Percentiles rank a stretch among this genome's conserved stretches.
Evolutionary conservation across 1,284 basidiomycete species (phyloP).

Genomic region (Naganishia cerealis): DNA sequence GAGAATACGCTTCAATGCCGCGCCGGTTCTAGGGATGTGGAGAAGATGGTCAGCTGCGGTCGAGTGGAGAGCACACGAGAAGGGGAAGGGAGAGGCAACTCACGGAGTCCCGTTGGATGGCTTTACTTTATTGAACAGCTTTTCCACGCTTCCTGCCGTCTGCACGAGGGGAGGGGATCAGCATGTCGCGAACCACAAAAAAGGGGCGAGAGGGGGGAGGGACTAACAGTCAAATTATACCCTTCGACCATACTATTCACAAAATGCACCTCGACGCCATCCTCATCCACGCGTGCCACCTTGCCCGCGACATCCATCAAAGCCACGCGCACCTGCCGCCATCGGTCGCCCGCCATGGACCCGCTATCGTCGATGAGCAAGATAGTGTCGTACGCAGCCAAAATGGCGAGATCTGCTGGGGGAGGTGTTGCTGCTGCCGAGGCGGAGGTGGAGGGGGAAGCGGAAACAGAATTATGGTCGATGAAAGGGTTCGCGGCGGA

Average conservation of each 20-base stretch:
- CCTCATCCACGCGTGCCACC: constrained; percentile 46
- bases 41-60: background rate
- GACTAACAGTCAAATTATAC: constrained; percentile 43
- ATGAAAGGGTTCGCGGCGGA: constrained; percentile 13
- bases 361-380: constrained; percentile 45
- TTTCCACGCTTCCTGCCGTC: constrained; percentile 47
- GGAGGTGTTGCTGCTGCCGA: too few species aligned
- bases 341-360: constrained; percentile 47
- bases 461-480: too few species aligned
- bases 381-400: constrained; percentile 51
- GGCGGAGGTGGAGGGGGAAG: background rate
- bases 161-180: constrained; percentile 19
- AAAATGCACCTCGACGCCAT: constrained; percentile 52
- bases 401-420: constrained; percentile 37
- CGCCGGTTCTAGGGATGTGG: constrained; percentile 42
- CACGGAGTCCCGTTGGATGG: constrained; percentile 49
- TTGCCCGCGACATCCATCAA: constrained; percentile 48
- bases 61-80: background rate
- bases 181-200: background rate
- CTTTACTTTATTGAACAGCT: constrained; percentile 48
- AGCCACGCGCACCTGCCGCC: constrained; percentile 45
- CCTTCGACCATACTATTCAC: constrained; percentile 51
- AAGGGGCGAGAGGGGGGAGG: background rate
- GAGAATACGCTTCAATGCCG: constrained; percentile 46
- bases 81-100: constrained; percentile 25